These are phyloP conservation scores for Penicillium sp. DNA, from an alignment of 2,329 filamentous ascomycete species.

Conservation along the genomic window DNA sequence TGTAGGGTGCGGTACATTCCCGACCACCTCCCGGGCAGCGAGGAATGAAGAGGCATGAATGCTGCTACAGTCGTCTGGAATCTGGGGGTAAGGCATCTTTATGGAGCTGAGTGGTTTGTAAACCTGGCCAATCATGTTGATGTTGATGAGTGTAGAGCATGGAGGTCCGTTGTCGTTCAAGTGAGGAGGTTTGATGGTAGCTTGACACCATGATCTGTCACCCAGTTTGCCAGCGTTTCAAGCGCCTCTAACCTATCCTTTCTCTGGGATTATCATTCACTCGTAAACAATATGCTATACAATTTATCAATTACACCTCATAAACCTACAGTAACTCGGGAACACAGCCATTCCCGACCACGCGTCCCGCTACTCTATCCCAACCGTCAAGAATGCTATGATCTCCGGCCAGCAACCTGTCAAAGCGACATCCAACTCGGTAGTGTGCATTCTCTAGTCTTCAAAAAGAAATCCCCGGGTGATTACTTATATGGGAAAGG, in stretches of 20 bases:
- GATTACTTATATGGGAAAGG: neutral
- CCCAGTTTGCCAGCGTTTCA: too few species aligned
- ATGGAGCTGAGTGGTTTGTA: neutral
- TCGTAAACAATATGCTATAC: neutral
- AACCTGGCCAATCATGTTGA: neutral
- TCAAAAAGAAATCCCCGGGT: neutral
- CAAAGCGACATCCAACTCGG: neutral
- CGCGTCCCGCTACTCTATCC: slow-evolving; percentile 19
- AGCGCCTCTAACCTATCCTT: too few species aligned
- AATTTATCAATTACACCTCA: neutral
- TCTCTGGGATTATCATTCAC: neutral
- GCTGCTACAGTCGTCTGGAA: slow-evolving; percentile 19
- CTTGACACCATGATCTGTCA: neutral
- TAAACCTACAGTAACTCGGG: neutral
- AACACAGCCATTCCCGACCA: slow-evolving; percentile 21
- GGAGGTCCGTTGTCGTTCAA: neutral
- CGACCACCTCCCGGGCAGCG: slow-evolving; percentile 14
- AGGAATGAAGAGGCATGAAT: slow-evolving; percentile 25
- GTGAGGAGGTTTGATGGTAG: neutral
- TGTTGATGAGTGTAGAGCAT: neutral
- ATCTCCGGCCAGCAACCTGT: slow-evolving; percentile 6
- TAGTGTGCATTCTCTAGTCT: neutral
- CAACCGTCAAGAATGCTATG: slow-evolving; percentile 12
- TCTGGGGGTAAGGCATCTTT: slow-evolving; percentile 8
- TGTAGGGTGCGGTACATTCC: slow-evolving; percentile 18